Evolutionary conservation across 2,329 filamentous ascomycete genomes (phyloP).

Genomic region (Trichoderma brevicompactum): DNA sequence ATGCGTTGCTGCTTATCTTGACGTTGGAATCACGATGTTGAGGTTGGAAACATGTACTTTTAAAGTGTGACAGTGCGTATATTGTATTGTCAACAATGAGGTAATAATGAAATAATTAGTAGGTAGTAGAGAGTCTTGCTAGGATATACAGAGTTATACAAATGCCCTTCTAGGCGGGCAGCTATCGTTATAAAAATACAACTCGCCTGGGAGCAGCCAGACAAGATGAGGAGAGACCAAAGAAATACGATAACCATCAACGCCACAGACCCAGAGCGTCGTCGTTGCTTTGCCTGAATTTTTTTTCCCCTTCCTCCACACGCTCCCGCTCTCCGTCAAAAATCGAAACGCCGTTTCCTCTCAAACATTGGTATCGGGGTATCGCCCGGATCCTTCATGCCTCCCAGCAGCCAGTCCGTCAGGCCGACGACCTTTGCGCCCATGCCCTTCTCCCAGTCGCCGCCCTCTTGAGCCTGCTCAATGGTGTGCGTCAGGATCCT

Average conservation of each 20-base stretch:
- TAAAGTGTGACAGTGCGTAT: neutral
- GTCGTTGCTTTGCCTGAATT: too few relatives aligned
- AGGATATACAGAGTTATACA: slow-evolving; percentile 24
- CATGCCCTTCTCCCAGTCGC: slow-evolving; percentile 80
- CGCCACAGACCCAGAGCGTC: neutral
- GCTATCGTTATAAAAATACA: slow-evolving; percentile 11
- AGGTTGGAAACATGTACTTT: neutral
- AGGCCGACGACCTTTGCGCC: slow-evolving; percentile 84
- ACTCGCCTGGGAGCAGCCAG: neutral
- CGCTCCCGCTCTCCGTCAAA: neutral
- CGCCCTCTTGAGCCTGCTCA: slow-evolving; percentile 84
- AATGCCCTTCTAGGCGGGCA: slow-evolving; percentile 1
- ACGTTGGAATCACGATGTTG: neutral
- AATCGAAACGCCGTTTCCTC: slow-evolving; percentile 34
- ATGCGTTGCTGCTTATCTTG: neutral
- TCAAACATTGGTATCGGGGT: slow-evolving; percentile 46
- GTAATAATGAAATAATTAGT: neutral
- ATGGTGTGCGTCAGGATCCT: slow-evolving; percentile 87
- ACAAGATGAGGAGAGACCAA: neutral
- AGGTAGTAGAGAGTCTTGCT: slow-evolving; percentile 24
- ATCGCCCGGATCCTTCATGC: slow-evolving; percentile 54
- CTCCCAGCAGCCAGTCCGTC: slow-evolving; percentile 92
- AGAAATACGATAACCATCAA: slow-evolving; percentile 5
- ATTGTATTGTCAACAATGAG: neutral
- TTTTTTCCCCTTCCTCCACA: neutral